These are phyloP conservation scores for Ogataea saltuana DNA, from an alignment of 805 yeast genomes.

Conservation along the genomic window DNA sequence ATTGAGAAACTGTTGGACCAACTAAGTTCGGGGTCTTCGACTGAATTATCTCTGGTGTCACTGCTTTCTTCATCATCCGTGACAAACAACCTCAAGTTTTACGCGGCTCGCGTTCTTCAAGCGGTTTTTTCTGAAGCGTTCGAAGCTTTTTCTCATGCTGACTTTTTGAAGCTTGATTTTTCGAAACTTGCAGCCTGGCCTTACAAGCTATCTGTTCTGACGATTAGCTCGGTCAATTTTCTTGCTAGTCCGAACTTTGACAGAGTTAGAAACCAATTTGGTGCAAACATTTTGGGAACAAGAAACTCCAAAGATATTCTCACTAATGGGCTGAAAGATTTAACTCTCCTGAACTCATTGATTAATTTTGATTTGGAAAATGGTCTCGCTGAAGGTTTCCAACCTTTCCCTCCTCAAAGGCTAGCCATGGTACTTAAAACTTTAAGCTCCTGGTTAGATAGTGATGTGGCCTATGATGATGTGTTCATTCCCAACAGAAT, in stretches of 20 bases:
- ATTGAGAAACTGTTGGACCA: not conserved
- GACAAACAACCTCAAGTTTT: conserved; percentile 24
- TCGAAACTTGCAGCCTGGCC: conserved; percentile 36
- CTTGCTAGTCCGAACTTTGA: conserved; percentile 42
- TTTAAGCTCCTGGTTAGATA: conserved; percentile 58
- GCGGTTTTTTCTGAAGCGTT: conserved; percentile 32
- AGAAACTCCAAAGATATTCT: conserved; percentile 42
- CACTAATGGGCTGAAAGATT: conserved; percentile 43
- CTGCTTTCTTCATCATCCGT: not conserved
- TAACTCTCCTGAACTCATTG: conserved; percentile 49
- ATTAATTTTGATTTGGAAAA: conserved; percentile 38
- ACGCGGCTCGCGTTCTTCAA: conserved; percentile 39
- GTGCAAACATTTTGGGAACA: conserved; percentile 64
- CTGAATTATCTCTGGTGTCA: conserved; percentile 2
- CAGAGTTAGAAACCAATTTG: conserved; percentile 57
- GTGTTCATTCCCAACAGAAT: conserved; percentile 53
- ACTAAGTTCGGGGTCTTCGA: too few relatives aligned
- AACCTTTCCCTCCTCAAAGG: conserved; percentile 63
- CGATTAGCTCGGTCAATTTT: conserved; percentile 39
- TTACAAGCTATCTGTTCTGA: conserved; percentile 38
- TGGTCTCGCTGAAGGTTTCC: conserved; percentile 27
- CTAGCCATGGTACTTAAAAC: conserved; percentile 59
- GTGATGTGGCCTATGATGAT: conserved; percentile 59
- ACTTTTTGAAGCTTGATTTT: conserved; percentile 32
- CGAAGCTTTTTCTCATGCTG: conserved; percentile 25